A percentile compares a stretch with the other conserved stretches of the same genome.
phyloP scores from a whole-genome alignment of 371 early-diverging fungal genomes.

The Capniomyces stellatus region DNA sequence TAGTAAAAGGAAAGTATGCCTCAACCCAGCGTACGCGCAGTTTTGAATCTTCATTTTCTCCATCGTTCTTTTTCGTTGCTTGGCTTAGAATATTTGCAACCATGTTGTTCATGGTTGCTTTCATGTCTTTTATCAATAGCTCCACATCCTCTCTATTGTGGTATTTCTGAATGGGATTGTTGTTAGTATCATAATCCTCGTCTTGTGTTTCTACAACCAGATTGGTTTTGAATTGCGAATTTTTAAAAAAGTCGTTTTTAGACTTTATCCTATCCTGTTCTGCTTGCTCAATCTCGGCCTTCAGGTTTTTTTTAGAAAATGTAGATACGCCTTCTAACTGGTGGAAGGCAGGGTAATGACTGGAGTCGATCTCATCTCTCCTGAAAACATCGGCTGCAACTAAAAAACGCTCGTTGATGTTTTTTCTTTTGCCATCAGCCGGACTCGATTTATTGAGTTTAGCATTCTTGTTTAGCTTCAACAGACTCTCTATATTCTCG shows the following conservation, averaged over 20 bases:
- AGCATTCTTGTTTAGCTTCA: conserved; percentile 16
- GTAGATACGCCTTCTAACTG: conserved; percentile 85
- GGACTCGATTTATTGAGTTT: neutral
- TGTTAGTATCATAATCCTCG: conserved; percentile 8
- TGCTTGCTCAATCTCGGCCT: neutral
- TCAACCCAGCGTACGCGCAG: conserved; percentile 81
- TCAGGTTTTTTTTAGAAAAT: conserved; percentile 9
- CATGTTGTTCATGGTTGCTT: conserved; percentile 61
- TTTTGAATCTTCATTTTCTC: neutral
- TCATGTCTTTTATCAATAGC: conserved; percentile 45
- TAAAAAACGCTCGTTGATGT: conserved; percentile 35
- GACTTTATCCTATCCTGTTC: neutral
- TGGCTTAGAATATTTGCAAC: conserved; percentile 27
- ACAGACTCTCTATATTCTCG: neutral
- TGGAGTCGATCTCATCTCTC: conserved; percentile 89
- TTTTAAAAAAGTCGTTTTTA: neutral
- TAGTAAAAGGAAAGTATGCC: conserved; percentile 89
- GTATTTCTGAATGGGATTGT: conserved; percentile 16
- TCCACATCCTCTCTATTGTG: conserved; percentile 28
- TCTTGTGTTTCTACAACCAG: conserved; percentile 14
- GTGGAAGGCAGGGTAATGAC: conserved; percentile 94
- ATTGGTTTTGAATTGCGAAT: neutral
- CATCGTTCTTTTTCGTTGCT: conserved; percentile 4
- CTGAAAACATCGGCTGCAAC: conserved; percentile 91
- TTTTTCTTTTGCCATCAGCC: conserved; percentile 5